Evolutionary conservation across 1,284 basidiomycete species (phyloP).

Genomic region (Apiotrichum laibachii): DNA sequence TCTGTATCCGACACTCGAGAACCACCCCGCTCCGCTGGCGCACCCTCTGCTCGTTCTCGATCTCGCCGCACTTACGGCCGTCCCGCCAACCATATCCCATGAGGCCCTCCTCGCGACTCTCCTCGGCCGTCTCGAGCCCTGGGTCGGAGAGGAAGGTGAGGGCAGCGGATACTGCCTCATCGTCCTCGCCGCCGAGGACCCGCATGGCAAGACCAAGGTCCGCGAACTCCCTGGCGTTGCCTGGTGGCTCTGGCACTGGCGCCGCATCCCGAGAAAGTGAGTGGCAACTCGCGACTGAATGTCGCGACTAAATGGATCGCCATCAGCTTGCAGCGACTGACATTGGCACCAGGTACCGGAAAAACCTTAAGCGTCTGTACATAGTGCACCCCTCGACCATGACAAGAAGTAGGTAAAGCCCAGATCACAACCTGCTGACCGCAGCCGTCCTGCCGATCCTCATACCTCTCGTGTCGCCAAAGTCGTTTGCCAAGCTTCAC

Average conservation of each 20-base stretch:
- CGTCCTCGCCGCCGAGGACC: slow-evolving; percentile 36
- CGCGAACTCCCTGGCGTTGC: slow-evolving; percentile 31
- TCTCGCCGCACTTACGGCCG: slow-evolving; percentile 23
- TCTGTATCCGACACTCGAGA: slow-evolving; percentile 20
- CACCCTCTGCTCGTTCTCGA: slow-evolving; percentile 34
- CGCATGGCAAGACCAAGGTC: slow-evolving; percentile 15
- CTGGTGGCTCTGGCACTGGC: slow-evolving; percentile 43
- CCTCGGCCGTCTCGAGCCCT: slow-evolving; percentile 34
- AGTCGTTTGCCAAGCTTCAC: slow-evolving; percentile 42
- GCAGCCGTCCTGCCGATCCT: slow-evolving; percentile 36
- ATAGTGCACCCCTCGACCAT: slow-evolving; percentile 41
- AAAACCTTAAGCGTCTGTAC: slow-evolving; percentile 45
- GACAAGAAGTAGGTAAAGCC: slow-evolving; percentile 30
- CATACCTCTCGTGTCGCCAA: slow-evolving; percentile 42
- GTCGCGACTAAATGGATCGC: no score
- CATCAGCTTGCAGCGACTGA: neutral
- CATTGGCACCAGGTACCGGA: slow-evolving; percentile 31
- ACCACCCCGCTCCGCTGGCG: slow-evolving; percentile 16
- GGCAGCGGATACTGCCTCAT: slow-evolving; percentile 37
- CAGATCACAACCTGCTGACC: neutral
- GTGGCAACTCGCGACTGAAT: slow-evolving; percentile 4
- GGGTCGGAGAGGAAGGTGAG: slow-evolving; percentile 39
- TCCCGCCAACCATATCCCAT: slow-evolving; percentile 24
- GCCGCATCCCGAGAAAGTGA: slow-evolving; percentile 37
- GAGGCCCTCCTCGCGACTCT: slow-evolving; percentile 33